Base-by-base conservation (phyloP, 306 rosid genomes). In the Begonia masoniana region DNA sequence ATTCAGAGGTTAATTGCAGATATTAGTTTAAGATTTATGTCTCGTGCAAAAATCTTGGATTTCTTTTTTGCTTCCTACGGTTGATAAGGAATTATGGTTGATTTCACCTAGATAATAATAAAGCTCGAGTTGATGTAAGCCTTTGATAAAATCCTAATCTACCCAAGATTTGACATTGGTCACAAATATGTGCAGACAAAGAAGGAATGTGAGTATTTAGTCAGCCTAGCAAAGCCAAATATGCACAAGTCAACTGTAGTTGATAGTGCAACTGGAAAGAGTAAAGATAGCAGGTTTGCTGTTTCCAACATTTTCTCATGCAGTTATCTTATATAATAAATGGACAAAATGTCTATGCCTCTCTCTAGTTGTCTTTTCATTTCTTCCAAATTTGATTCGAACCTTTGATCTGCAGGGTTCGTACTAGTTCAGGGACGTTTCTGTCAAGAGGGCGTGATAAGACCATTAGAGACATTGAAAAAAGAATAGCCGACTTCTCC, bases 391-490 rank as follows among this genome's bases (percentile, higher is more conserved):
- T n/a, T 23, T 51, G 50, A 19, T 10, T 19, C 48, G 4, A 21
- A 3, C 11, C 48, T 41, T 42, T n/a, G 39, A 53, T 42, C 13
- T 59, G 54, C 65, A 87, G 96, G 65, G 96, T 87, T 39, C 87
- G 96, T 15, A 87, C 96, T n/a, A 87, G 96, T 68, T 81, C 81
- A 47, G 96, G 96, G 64, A 87, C 96, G 59, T 87, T 87, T 76
- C 68, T 83, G 69, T 50, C 65, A 23, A 79, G 96, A 79, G 96
- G 96, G 43, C 91, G 80, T 0, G 96, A 87, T 69, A 78, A 87
- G 70, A 52, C 71, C 60, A 70, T 83, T 59, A 76, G 87, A 71
- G 61, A 76, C 59, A 83, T 87, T 12, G 96, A 87, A 74, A 74
- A 77, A 65, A 81, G 54, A 62, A 78, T 87, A 67, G 71, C 96